Evolutionary conservation across 257 asterid genomes (phyloP).

Genomic region (Przewalskia tangutica): DNA sequence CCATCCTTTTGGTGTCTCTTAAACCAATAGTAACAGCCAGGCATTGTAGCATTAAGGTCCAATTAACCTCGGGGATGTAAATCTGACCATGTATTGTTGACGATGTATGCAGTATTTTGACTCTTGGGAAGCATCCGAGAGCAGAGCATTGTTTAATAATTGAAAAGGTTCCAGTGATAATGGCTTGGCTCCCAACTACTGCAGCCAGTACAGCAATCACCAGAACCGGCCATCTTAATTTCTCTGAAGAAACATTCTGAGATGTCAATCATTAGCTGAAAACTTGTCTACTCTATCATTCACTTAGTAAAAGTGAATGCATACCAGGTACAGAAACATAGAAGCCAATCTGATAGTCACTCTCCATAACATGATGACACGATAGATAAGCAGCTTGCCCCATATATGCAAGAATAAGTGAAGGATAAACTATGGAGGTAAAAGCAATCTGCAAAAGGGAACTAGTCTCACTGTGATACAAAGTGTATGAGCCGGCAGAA

Average conservation of each 20-base stretch:
- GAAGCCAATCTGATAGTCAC: constrained; percentile 51
- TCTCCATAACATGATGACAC: constrained; percentile 35
- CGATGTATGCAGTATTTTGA: constrained; percentile 71
- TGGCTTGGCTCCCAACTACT: constrained; percentile 90
- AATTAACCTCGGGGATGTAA: constrained; percentile 84
- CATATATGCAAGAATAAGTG: constrained; percentile 77
- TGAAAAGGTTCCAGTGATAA: constrained; percentile 81
- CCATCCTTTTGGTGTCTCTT: constrained; percentile 72
- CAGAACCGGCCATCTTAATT: constrained; percentile 75
- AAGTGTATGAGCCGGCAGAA: not conserved
- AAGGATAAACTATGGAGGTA: constrained; percentile 63
- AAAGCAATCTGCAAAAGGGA: constrained; percentile 55
- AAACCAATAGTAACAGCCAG: constrained; percentile 83
- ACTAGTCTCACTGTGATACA: not conserved
- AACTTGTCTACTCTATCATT: not conserved
- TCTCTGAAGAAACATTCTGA: constrained; percentile 7
- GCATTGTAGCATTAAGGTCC: constrained; percentile 71
- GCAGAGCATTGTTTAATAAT: constrained; percentile 89
- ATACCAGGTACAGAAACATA: constrained; percentile 85
- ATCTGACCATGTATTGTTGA: constrained; percentile 80
- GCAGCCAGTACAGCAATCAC: constrained; percentile 91
- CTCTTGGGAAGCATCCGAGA: constrained; percentile 75
- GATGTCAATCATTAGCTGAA: not conserved
- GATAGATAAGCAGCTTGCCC: constrained; percentile 94
- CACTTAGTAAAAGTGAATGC: not conserved